Evolutionary conservation across 495 filamentous ascomycete genomes (phyloP), one percentile per base, ranked within the genome.

Genomic region (Friedmanniomyces simplex): DNA sequence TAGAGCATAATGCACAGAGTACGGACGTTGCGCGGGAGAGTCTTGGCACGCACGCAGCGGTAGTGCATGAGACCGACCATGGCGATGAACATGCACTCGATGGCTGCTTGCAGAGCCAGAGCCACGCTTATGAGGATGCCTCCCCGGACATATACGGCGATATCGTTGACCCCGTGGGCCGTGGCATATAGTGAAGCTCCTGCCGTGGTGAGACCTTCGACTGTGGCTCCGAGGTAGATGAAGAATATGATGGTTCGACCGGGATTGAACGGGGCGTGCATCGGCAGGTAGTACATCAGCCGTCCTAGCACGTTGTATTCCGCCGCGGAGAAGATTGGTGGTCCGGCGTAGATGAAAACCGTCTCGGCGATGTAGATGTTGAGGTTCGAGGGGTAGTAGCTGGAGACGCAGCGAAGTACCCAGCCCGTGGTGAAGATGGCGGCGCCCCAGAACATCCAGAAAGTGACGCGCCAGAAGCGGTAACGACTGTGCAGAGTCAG

Each of bases 281-380:
- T 85, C 0, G 88, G 88, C 30, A 87, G 81, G 70, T 88, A 89
- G 71, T 85, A 88, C 3, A 93, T 75, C 49, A 86, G 80, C 7
- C 87, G 83, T 24, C 85, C 87, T 21, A 91, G 79, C 52, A 84
- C 79, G 61, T 87, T 77, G 69, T 89, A 93, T 67, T 93, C 87
- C 26, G 81, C 77, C 0, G 82, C 79, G 61, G 87, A 84, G 59
- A 86, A 86, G 46, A 90, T 70, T 6, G 87, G 87, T 6, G 61
- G 61, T 11, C 61, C 61, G 12, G 50, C 53, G 32, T 55, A 50
- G 48, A 58, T 49, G 36, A 63, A 49, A 34, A 59, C 34, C n/a
- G 72, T 61, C 48, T 45, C 24, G 13, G 72, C 68, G 28, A 66
- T 65, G 41, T 64, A 72, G n/a, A 73, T 30, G 21, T 61, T 68